Conservation (phyloP, 1,284 basidiomycete genomes). For the Hymenochaete sp. region DNA sequence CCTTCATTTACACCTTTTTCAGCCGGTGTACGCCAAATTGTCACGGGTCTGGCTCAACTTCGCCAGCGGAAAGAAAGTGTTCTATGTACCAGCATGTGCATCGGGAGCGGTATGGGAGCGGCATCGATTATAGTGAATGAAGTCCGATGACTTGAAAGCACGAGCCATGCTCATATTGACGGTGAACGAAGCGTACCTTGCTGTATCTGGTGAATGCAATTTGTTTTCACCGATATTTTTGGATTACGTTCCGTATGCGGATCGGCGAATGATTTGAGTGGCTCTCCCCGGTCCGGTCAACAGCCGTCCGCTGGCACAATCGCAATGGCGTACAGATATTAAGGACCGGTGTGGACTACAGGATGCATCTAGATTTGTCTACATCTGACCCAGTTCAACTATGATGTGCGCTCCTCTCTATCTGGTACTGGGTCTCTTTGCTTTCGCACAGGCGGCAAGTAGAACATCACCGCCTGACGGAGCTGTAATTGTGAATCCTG, state of each 20-base stretch:
- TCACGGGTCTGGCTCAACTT: conserved; percentile 76
- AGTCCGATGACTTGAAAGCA: conserved; percentile 28
- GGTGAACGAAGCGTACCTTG: no score
- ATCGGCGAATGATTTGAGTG: no score
- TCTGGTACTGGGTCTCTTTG: conserved; percentile 1
- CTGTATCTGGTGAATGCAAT: no score
- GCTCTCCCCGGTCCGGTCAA: no score
- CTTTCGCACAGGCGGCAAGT: conserved; percentile 6
- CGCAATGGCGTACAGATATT: no score
- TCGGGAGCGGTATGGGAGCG: conserved; percentile 85
- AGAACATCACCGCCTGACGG: conserved; percentile 26
- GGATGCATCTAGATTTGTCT: no score
- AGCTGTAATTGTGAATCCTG: conserved; percentile 24
- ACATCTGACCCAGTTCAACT: no score
- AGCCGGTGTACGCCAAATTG: conserved; percentile 80
- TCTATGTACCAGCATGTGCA: conserved; percentile 81
- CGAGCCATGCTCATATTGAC: no score
- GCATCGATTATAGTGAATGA: conserved; percentile 80
- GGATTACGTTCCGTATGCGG: no score
- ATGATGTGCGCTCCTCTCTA: background rate
- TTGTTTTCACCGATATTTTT: no score
- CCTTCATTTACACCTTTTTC: conserved; percentile 12
- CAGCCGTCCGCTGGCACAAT: no score
- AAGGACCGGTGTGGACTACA: no score
- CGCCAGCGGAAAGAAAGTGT: conserved; percentile 57